These are phyloP conservation scores for Vitis labrusca DNA, from an alignment of 164 flowering plant genomes.

Conservation along the genomic window DNA sequence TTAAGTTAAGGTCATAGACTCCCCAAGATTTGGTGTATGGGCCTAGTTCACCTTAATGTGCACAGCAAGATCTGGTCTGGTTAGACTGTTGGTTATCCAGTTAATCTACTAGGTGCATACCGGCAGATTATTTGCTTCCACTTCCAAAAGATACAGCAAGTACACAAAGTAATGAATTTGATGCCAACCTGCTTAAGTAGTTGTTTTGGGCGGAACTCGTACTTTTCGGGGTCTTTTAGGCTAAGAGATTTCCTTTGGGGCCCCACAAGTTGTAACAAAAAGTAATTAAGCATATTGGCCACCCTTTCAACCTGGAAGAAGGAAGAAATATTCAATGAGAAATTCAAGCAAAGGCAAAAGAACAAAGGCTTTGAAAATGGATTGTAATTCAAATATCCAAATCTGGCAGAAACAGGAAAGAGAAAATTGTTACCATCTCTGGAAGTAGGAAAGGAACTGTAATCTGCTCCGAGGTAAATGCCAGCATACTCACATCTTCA, in stretches of 20 bases:
- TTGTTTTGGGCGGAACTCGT: slow-evolving; percentile 87
- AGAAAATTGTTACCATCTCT: slow-evolving; percentile 69
- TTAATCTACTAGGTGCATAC: neutral
- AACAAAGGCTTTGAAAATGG: neutral
- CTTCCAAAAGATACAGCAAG: too few species aligned
- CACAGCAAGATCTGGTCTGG: neutral
- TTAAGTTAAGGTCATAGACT: neutral
- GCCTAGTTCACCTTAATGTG: neutral
- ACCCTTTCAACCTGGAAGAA: slow-evolving; percentile 91
- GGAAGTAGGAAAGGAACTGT: slow-evolving; percentile 92
- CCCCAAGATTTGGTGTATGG: neutral
- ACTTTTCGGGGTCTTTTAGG: slow-evolving; percentile 92
- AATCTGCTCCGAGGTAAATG: slow-evolving; percentile 94
- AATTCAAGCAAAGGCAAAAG: neutral
- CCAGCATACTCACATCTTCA: slow-evolving; percentile 94
- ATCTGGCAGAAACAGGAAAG: neutral
- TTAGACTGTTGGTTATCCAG: neutral
- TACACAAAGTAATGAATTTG: too few species aligned
- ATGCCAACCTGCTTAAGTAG: slow-evolving; percentile 83
- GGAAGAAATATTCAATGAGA: neutral
- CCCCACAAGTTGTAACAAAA: slow-evolving; percentile 90
- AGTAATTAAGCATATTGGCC: slow-evolving; percentile 97
- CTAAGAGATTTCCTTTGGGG: slow-evolving; percentile 91
- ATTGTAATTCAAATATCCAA: neutral
- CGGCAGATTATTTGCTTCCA: neutral